Conservation (phyloP, 306 rosid genomes). For the Senna tora region DNA sequence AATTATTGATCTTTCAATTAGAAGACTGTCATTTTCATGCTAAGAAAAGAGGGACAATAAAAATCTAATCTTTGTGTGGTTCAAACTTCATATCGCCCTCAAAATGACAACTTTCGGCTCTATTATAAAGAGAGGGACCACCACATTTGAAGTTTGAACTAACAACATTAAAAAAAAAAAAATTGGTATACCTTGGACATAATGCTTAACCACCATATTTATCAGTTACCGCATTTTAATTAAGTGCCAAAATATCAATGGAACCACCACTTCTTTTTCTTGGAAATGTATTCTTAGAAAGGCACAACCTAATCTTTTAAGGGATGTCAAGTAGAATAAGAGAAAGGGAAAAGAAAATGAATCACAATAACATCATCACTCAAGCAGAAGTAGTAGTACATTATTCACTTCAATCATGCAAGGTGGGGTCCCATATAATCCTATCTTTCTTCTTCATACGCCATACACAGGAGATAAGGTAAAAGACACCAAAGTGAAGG, state of each 20-base stretch:
- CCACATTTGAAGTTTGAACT: neutral
- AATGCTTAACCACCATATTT: too few relatives aligned
- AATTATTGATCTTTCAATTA: neutral
- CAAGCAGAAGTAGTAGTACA: neutral
- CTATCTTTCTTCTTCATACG: slow-evolving; percentile 1
- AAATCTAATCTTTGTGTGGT: neutral
- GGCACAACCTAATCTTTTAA: neutral
- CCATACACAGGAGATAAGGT: slow-evolving; percentile 5
- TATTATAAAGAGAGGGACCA: too few relatives aligned
- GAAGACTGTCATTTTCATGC: neutral
- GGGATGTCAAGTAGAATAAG: neutral
- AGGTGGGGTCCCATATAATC: slow-evolving; percentile 21
- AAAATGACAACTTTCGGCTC: too few relatives aligned
- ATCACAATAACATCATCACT: neutral
- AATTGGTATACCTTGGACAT: neutral
- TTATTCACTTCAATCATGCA: neutral
- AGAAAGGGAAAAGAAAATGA: neutral
- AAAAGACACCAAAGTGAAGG: neutral
- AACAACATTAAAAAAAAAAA: too few relatives aligned
- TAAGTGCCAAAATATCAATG: too few relatives aligned
- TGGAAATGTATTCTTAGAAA: too few relatives aligned
- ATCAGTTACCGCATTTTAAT: too few relatives aligned
- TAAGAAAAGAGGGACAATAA: neutral
- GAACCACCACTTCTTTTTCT: too few relatives aligned
- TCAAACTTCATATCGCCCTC: neutral